A percentile compares a stretch with the other conserved stretches of the same genome.
Conservation (phyloP, 164 flowering plant species). For the Magnolia kwangsiensis region DNA sequence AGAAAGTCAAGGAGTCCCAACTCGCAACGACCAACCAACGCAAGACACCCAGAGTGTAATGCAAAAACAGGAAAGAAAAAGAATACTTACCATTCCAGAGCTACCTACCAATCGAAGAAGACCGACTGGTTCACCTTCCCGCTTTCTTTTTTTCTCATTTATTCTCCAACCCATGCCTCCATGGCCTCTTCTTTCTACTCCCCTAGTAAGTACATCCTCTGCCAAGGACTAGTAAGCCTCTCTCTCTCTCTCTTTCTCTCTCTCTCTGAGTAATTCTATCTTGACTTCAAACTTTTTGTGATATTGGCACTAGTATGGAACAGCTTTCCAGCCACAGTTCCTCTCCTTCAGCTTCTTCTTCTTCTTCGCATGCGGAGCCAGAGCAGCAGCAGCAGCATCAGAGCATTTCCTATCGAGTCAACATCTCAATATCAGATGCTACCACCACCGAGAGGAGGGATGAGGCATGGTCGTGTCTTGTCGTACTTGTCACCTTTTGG, state of each 20-base stretch:
- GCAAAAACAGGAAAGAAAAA: neutral
- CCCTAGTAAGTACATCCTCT: neutral
- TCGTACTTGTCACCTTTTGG: conserved; percentile 53
- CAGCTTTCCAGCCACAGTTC: neutral
- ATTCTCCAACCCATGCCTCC: neutral
- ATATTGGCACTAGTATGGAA: neutral
- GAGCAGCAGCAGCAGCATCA: conserved; percentile 8
- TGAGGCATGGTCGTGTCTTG: conserved; percentile 51
- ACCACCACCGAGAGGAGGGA: conserved; percentile 21
- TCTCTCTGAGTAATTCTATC: neutral
- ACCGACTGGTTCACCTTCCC: neutral
- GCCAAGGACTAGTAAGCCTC: neutral
- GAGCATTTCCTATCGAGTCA: conserved; percentile 23
- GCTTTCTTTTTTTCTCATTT: neutral
- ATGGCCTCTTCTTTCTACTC: neutral
- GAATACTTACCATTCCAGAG: neutral
- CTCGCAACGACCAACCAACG: too few species aligned
- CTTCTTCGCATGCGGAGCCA: conserved; percentile 15
- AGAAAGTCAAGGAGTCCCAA: too few species aligned
- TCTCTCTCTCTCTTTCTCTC: neutral
- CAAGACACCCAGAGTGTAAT: too few species aligned
- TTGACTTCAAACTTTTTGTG: neutral
- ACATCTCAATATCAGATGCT: conserved; percentile 15
- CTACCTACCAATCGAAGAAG: neutral
- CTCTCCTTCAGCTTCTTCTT: conserved; percentile 12